Evolutionary conservation across 805 yeast genomes (phyloP), one percentile per base, ranked within the genome.

Genomic region (Metschnikowia chrysomelidarum): DNA sequence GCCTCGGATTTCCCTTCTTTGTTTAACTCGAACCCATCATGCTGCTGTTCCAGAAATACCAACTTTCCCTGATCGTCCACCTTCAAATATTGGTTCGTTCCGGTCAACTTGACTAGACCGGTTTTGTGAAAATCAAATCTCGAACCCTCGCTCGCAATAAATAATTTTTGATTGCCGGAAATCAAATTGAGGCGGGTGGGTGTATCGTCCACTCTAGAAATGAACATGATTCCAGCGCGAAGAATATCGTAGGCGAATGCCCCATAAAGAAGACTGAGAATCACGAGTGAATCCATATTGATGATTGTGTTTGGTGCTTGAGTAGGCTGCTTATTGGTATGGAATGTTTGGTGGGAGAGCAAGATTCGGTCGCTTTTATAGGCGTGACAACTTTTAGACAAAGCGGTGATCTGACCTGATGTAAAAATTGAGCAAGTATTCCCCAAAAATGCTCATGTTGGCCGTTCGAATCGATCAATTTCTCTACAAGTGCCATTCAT

Each of bases 211-310:
- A 30, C 10, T 16, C 12, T 30, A 7, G 40, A 30, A 22, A 31
- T 21, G 24, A 26, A 30, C 40, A 36, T 25, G 3, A 35, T 25
- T 17, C 39, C 39, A 11, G 39, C 34, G 8, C 34, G 20, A 23
- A 30, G 25, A 14, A 26, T 21, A 7, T 36, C 32, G 18, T 16
- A 17, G 4, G 32, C 23, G 10, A 19, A 17, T 3, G 28, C 32
- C 19, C 22, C 14, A 7, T 30, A 8, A 19, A 36, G 13, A 12
- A 24, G 13, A 3, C 15, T 14, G 4, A 30, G 17, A 10, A 30
- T 3, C 4, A 12, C 4, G 5, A 14, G 16, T 1, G 25, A 4
- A n/a, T 25, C 25, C 39, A 35, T 35, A n/a, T n/a, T n/a, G n/a
- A n/a, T n/a, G n/a, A n/a, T n/a, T n/a, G n/a, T n/a, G n/a, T n/a